Evolutionary conservation across 164 flowering plant genomes (phyloP), one percentile per base, ranked within the genome.

Genomic region (Santalum album): DNA sequence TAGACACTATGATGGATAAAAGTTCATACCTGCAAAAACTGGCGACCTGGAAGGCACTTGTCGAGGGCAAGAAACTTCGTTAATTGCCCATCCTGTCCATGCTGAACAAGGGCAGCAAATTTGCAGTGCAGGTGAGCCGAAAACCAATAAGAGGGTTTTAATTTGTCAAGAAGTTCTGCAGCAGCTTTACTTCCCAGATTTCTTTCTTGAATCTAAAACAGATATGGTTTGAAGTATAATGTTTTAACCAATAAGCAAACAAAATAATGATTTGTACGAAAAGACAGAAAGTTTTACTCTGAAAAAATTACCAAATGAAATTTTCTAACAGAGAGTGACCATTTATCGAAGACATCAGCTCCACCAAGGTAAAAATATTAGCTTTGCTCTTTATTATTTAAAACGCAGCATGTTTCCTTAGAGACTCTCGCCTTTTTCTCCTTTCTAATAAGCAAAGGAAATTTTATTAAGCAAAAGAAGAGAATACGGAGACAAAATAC

Each of bases 1-100:
- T 29, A 51, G 21, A 43, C 21, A 46, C 53, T 22, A 10, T 59
- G n/a, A n/a, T n/a, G n/a, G n/a, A n/a, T 25, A 19, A 55, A 19
- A 43, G 59, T 17, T 16, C 2, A 26, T 60, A 90, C 97, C 89
- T 92, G 96, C 71, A 92, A 77, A 73, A 89, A 92, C 36, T 71
- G 77, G 61, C 83, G 84, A 14, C 87, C 72, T 14, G 88, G 96
- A 40, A 86, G 79, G 65, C 99, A 89, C 66, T 89, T 85, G 60
- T 92, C 97, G 49, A 92, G 88, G 11, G 99, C 97, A 69, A 92
- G 96, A 73, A 89, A 92, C 59, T 82, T 92, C 54, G 97, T 92
- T 16, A 80, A 34, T 21, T 78, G 82, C 36, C 92, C 95, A 74
- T 63, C 74, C 44, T 80, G 86, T 20, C 81, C 90, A 73, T 91